Conservation (phyloP, 768 basidiomycete genomes). For the Clitopilus passeckerianus region DNA sequence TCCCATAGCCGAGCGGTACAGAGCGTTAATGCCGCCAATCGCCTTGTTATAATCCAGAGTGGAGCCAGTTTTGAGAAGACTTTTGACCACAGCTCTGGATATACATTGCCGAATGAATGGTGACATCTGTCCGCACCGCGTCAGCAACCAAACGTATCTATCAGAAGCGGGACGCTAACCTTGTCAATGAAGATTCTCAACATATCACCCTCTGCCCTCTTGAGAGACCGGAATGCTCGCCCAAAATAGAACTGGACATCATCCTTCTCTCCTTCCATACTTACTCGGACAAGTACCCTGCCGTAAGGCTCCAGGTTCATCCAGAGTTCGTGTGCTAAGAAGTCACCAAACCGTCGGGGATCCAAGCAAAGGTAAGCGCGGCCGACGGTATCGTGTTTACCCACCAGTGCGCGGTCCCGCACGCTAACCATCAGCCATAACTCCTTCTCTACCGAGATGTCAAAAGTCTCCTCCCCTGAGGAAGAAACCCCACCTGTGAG, state of each 20-base stretch:
- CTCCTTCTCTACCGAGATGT: slow-evolving; percentile 89
- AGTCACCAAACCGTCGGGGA: slow-evolving; percentile 82
- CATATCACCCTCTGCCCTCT: slow-evolving; percentile 94
- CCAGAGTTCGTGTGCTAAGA: slow-evolving; percentile 88
- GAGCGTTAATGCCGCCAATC: slow-evolving; percentile 72
- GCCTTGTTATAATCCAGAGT: slow-evolving; percentile 88
- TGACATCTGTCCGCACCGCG: slow-evolving; percentile 61
- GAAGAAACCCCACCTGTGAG: slow-evolving; percentile 1
- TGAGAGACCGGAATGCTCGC: slow-evolving; percentile 87
- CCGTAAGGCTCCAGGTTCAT: slow-evolving; percentile 86
- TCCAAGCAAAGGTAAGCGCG: slow-evolving; percentile 91
- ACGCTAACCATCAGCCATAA: slow-evolving; percentile 97
- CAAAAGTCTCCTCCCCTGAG: slow-evolving; percentile 95
- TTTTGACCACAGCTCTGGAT: slow-evolving; percentile 71
- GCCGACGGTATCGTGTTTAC: slow-evolving; percentile 91
- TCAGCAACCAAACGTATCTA: neutral
- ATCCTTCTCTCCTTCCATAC: slow-evolving; percentile 99
- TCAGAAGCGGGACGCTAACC: slow-evolving; percentile 33
- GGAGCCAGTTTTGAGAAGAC: slow-evolving; percentile 60
- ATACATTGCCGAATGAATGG: slow-evolving; percentile 88
- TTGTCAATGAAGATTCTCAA: slow-evolving; percentile 95
- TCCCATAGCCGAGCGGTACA: slow-evolving; percentile 77
- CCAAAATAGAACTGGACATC: slow-evolving; percentile 98
- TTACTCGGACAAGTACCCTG: slow-evolving; percentile 80
- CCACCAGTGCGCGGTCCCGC: slow-evolving; percentile 83